Percentiles rank a stretch among this genome's conserved stretches.
Conservation (phyloP, 1,284 basidiomycete species). For the Rhizoctonia solani region DNA sequence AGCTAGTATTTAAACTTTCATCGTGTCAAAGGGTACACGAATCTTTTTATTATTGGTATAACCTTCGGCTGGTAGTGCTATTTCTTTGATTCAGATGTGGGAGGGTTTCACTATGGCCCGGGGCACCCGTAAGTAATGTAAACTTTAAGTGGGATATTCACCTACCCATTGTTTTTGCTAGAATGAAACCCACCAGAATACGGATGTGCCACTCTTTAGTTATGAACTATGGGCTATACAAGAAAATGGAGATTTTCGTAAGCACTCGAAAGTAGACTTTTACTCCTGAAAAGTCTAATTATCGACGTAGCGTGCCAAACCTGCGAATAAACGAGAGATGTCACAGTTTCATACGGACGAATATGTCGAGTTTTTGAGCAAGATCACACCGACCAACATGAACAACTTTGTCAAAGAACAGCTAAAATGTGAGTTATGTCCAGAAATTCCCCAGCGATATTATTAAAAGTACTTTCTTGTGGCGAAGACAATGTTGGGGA, state of each 20-base stretch:
- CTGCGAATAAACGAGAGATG: conserved; percentile 98
- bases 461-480: not conserved
- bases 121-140: conserved; percentile 68
- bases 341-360: conserved; percentile 94
- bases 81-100: conserved; percentile 98
- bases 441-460: not conserved
- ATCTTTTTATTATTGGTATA: conserved; percentile 32
- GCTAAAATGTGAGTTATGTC: conserved; percentile 77
- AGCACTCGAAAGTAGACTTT: conserved; percentile 46
- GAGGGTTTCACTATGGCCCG: conserved; percentile 98
- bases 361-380: conserved; percentile 87
- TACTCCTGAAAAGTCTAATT: conserved; percentile 4
- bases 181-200: conserved; percentile 96
- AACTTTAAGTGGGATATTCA: conserved; percentile 45
- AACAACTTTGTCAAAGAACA: conserved; percentile 91
- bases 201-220: conserved; percentile 99
- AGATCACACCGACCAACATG: conserved; percentile 85
- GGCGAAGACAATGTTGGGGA: conserved; percentile 82
- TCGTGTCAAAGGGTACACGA: not conserved
- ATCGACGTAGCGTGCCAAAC: conserved; percentile 86
- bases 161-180: conserved; percentile 44
- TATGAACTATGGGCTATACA: conserved; percentile 98
- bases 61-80: conserved; percentile 70
- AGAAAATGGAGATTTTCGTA: conserved; percentile 97
- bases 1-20: conserved; percentile 44